Evolutionary conservation across 2,329 filamentous ascomycete species (phyloP).

Genomic region (Aspergillus viridinutans): DNA sequence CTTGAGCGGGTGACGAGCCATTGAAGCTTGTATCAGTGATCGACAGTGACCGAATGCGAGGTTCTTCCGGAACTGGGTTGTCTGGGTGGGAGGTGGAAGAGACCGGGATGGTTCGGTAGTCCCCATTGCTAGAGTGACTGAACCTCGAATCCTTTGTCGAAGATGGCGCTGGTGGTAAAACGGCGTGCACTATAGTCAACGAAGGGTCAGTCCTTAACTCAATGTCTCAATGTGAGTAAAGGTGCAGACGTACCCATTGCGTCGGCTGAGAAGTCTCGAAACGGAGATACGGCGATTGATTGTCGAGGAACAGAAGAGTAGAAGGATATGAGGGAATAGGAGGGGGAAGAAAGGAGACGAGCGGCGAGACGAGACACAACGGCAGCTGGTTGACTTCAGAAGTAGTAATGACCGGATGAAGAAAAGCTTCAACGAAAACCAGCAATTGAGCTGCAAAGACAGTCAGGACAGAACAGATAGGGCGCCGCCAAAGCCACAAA

Average conservation of each 20-base stretch:
- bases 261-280: not conserved
- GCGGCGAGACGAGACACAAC: not conserved
- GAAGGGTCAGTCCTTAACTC: not conserved
- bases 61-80: constrained; percentile 48
- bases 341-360: not conserved
- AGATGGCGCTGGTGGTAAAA: constrained; percentile 21
- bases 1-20: constrained; percentile 25
- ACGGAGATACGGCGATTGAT: not conserved
- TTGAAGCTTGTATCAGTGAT: constrained; percentile 31
- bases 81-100: constrained; percentile 44
- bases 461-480: not conserved
- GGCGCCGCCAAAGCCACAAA: not conserved
- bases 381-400: not conserved
- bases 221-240: not conserved
- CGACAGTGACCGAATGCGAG: constrained; percentile 35
- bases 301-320: not conserved
- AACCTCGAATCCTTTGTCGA: constrained; percentile 21
- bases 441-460: not conserved
- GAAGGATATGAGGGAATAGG: not conserved
- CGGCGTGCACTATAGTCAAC: constrained; percentile 27
- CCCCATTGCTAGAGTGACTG: constrained; percentile 19
- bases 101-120: constrained; percentile 29
- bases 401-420: not conserved
- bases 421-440: not conserved
- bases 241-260: constrained; percentile 17